These are phyloP conservation scores for Aspergillus indologenus DNA, from an alignment of 495 filamentous ascomycete genomes.

Conservation along the genomic window DNA sequence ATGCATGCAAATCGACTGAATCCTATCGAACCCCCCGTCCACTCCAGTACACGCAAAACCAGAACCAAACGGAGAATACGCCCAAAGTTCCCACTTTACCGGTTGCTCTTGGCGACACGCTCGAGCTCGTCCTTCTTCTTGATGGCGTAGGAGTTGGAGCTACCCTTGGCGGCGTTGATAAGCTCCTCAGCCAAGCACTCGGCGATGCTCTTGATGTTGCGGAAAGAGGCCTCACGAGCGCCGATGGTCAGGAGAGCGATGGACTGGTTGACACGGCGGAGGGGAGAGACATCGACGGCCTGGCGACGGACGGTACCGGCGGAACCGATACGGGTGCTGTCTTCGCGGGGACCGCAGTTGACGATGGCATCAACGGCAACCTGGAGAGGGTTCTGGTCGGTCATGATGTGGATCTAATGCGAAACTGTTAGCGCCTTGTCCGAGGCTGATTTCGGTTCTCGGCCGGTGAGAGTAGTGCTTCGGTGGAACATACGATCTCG, in stretches of 20 bases:
- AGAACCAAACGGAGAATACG: slow-evolving; percentile 48
- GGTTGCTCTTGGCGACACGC: slow-evolving; percentile 99
- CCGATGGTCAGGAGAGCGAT: slow-evolving; percentile 96
- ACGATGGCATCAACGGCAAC: slow-evolving; percentile 98
- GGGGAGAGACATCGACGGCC: slow-evolving; percentile 99
- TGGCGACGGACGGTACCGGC: slow-evolving; percentile 99
- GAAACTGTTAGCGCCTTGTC: slow-evolving; percentile 9
- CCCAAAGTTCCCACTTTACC: slow-evolving; percentile 62
- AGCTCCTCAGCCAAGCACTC: slow-evolving; percentile 99
- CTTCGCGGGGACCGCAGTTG: slow-evolving; percentile 99
- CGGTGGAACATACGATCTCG: slow-evolving; percentile 78
- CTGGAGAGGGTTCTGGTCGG: slow-evolving; percentile 99
- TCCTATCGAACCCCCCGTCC: slow-evolving; percentile 48
- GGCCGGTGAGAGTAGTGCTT: too few species aligned
- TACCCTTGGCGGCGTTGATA: slow-evolving; percentile 99
- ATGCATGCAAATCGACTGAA: slow-evolving; percentile 48
- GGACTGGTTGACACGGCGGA: slow-evolving; percentile 99
- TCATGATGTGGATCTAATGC: slow-evolving; percentile 96
- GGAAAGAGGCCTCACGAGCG: slow-evolving; percentile 95
- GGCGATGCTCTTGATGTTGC: slow-evolving; percentile 97
- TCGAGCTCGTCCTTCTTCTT: slow-evolving; percentile 99
- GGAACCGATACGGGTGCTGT: slow-evolving; percentile 98
- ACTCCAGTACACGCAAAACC: slow-evolving; percentile 47
- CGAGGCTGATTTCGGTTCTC: too few species aligned
- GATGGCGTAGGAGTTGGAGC: slow-evolving; percentile 99